Conservation (phyloP, 495 filamentous ascomycete genomes). For the Aspergillus panamensis region DNA sequence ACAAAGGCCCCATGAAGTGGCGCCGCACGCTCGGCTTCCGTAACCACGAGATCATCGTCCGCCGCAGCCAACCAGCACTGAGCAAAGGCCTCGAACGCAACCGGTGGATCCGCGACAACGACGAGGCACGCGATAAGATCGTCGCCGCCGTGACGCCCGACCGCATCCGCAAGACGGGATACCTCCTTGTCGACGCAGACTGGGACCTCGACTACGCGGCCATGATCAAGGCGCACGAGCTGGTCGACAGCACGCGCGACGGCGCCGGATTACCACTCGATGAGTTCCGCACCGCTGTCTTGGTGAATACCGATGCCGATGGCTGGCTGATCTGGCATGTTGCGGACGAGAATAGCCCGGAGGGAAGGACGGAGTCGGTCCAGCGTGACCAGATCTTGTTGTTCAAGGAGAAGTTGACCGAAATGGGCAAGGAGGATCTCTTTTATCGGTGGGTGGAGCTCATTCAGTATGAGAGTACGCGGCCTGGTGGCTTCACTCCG, state of each 20-base stretch:
- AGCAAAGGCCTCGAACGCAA: constrained; percentile 39
- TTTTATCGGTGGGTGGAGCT: constrained; percentile 87
- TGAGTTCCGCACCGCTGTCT: constrained; percentile 59
- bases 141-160: constrained; percentile 61
- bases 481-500: constrained; percentile 66
- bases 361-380: constrained; percentile 42
- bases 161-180: constrained; percentile 70
- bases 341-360: constrained; percentile 49
- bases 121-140: constrained; percentile 47
- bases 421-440: constrained; percentile 73
- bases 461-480: constrained; percentile 73
- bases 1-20: constrained; percentile 63
- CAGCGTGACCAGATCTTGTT: constrained; percentile 60
- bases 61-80: constrained; percentile 53
- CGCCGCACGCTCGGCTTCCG: constrained; percentile 66
- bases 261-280: constrained; percentile 47
- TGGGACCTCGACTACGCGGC: constrained; percentile 78
- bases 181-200: constrained; percentile 68
- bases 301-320: constrained; percentile 59
- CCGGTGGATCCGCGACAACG: constrained; percentile 44
- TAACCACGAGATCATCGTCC: constrained; percentile 69
- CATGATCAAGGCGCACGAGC: constrained; percentile 64
- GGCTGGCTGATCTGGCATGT: constrained; percentile 63
- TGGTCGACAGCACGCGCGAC: constrained; percentile 50
- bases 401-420: constrained; percentile 67